phyloP scores from a whole-genome alignment of 129 eudicot species.

The Centrapalus pauciflorus region DNA sequence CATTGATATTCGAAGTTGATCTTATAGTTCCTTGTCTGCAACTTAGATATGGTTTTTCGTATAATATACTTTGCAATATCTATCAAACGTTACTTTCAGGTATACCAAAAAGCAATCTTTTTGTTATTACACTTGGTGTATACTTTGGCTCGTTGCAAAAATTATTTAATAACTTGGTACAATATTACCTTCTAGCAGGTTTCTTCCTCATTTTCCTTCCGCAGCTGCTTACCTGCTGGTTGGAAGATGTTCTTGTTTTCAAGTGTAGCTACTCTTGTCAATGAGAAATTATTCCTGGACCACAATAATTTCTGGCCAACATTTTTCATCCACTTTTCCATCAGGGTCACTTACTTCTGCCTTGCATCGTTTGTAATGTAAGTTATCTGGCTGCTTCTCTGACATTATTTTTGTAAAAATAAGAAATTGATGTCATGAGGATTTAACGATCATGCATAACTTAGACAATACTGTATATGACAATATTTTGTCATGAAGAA shows the following conservation, averaged over 20 bases:
- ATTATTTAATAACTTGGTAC: conserved; percentile 7
- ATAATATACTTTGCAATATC: conserved; percentile 71
- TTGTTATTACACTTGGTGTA: neutral
- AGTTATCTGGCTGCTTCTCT: conserved; percentile 33
- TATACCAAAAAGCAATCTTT: conserved; percentile 23
- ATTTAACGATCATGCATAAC: too few species aligned
- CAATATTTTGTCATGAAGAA: too few species aligned
- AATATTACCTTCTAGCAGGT: conserved; percentile 39
- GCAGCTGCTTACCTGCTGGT: conserved; percentile 79
- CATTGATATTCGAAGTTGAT: neutral
- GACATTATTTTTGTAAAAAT: neutral
- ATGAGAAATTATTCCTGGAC: conserved; percentile 62
- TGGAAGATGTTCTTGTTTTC: conserved; percentile 60
- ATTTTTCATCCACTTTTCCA: conserved; percentile 57
- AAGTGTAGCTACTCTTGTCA: conserved; percentile 55
- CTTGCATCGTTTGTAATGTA: conserved; percentile 65
- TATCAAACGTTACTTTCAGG: conserved; percentile 89
- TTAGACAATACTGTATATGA: too few species aligned
- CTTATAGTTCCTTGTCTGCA: conserved; percentile 50
- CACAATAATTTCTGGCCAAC: conserved; percentile 73
- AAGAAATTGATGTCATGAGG: too few species aligned
- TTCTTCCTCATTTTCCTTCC: conserved; percentile 74
- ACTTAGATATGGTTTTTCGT: conserved; percentile 79
- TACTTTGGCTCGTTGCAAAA: neutral
- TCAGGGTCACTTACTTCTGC: conserved; percentile 59